Conservation (phyloP, 2,329 filamentous ascomycete species). For the Endoconidiophora polonica region DNA sequence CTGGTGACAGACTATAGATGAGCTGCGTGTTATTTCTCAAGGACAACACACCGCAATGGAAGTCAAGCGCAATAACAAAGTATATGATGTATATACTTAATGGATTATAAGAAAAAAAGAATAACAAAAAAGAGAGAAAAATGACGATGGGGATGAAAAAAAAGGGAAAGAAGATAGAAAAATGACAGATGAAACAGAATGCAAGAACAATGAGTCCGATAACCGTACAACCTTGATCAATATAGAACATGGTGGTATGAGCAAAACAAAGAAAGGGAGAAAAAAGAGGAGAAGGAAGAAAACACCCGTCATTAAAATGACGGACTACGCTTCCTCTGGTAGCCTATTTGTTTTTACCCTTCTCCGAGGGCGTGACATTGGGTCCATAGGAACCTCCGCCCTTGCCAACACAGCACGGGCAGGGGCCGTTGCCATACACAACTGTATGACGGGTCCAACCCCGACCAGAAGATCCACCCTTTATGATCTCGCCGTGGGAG, state of each 20-base stretch:
- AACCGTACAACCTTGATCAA: not conserved
- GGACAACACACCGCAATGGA: too few species aligned
- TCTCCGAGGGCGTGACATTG: slow-evolving; percentile 35
- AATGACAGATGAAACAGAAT: slow-evolving; percentile 1
- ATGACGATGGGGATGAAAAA: not conserved
- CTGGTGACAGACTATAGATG: too few species aligned
- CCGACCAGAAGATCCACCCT: slow-evolving; percentile 29
- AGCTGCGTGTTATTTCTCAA: too few species aligned
- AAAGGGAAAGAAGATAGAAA: not conserved
- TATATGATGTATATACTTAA: not conserved
- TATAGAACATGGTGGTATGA: not conserved
- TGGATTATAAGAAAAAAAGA: too few species aligned
- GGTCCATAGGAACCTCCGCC: slow-evolving; percentile 36
- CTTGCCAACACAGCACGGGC: slow-evolving; percentile 35
- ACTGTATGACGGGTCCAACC: slow-evolving; percentile 42
- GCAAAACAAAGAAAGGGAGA: not conserved
- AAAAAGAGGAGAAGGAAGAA: not conserved
- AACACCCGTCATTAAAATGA: not conserved
- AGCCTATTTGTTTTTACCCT: slow-evolving; percentile 21
- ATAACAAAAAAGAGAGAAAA: not conserved
- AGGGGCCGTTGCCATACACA: slow-evolving; percentile 41
- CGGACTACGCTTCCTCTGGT: not conserved
- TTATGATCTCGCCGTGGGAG: slow-evolving; percentile 33
- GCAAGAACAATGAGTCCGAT: not conserved
- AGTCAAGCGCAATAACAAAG: not conserved